Evolutionary conservation across 2,329 filamentous ascomycete species (phyloP).

Genomic region (Botryotinia calthae): DNA sequence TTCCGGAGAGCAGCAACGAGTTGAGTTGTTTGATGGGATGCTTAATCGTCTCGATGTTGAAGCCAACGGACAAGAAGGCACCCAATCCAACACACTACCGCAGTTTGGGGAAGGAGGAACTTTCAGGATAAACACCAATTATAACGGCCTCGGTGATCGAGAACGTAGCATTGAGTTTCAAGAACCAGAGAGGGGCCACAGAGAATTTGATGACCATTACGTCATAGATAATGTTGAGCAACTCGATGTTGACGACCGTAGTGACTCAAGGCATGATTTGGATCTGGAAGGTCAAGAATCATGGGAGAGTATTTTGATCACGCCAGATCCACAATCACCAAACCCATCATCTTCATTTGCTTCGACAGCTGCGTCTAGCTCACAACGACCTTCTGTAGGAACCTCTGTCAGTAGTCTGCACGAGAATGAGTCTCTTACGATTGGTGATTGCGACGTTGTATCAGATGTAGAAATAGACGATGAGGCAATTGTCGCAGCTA

Average conservation of each 20-base stretch:
- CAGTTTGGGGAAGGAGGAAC: neutral
- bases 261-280: slow-evolving; percentile 80
- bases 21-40: neutral
- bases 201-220: neutral
- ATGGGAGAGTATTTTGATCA: slow-evolving; percentile 82
- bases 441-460: slow-evolving; percentile 34
- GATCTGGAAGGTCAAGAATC: slow-evolving; percentile 62
- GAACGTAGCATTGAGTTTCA: neutral
- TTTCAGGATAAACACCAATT: neutral
- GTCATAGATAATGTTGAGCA: slow-evolving; percentile 25
- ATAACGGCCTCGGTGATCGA: slow-evolving; percentile 13
- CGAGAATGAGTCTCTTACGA: slow-evolving; percentile 22
- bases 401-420: slow-evolving; percentile 35
- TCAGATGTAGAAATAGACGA: neutral
- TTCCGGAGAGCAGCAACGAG: neutral
- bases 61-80: neutral
- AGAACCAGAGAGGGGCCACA: neutral
- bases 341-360: slow-evolving; percentile 78
- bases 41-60: neutral
- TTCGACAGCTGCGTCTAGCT: slow-evolving; percentile 33
- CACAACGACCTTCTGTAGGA: slow-evolving; percentile 30
- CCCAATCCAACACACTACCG: neutral
- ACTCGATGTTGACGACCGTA: slow-evolving; percentile 64
- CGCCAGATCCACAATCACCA: slow-evolving; percentile 76
- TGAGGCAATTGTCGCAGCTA: neutral